Conservation (phyloP, 441 rosid species). For the Populus hybrid region DNA sequence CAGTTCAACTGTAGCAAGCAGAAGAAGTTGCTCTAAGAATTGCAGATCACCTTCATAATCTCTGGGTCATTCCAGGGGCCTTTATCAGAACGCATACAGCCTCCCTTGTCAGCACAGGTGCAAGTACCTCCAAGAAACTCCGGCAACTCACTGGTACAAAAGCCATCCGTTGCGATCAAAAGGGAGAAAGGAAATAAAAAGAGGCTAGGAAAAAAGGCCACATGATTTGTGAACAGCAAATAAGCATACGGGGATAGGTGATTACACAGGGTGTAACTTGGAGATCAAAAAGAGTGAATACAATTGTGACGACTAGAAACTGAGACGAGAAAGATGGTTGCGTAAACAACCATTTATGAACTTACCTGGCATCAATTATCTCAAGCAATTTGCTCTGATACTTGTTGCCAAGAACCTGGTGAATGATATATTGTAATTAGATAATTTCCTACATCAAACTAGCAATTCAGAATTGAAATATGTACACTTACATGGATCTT, state of each 20-base stretch:
- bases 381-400: slow-evolving; percentile 88
- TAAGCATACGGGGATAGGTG: not conserved
- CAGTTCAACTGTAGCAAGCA: not conserved
- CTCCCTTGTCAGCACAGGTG: slow-evolving; percentile 81
- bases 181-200: not conserved
- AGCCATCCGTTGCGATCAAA: not conserved
- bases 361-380: slow-evolving; percentile 71
- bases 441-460: slow-evolving; percentile 5
- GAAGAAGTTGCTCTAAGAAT: not conserved
- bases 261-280: not conserved
- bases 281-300: not conserved
- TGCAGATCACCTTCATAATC: slow-evolving; percentile 53
- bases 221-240: not conserved
- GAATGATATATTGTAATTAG: slow-evolving; percentile 16
- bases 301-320: not conserved
- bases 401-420: slow-evolving; percentile 85
- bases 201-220: not conserved
- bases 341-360: not conserved
- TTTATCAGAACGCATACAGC: slow-evolving; percentile 91
- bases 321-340: not conserved
- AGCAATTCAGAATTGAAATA: slow-evolving; percentile 7
- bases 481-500: slow-evolving; percentile 68
- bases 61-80: slow-evolving; percentile 92
- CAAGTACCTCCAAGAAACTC: slow-evolving; percentile 95
- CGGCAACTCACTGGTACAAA: slow-evolving; percentile 67